Evolutionary conservation across 148 eudicot genomes (phyloP).

Genomic region (Fagopyrum esculentum): DNA sequence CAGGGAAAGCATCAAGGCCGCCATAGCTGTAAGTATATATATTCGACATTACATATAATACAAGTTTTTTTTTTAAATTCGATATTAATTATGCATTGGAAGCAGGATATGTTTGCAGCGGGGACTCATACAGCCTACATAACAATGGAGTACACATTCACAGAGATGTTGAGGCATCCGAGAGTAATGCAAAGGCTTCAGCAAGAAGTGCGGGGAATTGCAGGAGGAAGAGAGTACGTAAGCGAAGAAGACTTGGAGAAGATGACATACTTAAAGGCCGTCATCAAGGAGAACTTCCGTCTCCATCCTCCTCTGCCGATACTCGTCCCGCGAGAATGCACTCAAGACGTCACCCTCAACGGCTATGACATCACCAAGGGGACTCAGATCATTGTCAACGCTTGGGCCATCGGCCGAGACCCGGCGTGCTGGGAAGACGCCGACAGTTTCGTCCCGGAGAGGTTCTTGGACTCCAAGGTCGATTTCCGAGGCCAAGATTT

Average conservation of each 20-base stretch:
- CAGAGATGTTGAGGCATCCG: slow-evolving; percentile 20
- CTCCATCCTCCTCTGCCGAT: slow-evolving; percentile 24
- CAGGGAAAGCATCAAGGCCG: slow-evolving; percentile 14
- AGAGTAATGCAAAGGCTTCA: slow-evolving; percentile 17
- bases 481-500: neutral
- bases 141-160: slow-evolving; percentile 14
- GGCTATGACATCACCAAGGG: neutral
- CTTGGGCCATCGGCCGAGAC: neutral
- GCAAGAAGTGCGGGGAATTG: neutral
- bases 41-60: no score
- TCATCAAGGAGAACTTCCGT: slow-evolving; percentile 20
- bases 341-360: slow-evolving; percentile 16
- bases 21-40: neutral
- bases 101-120: slow-evolving; percentile 14
- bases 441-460: neutral
- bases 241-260: neutral
- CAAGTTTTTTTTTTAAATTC: no score
- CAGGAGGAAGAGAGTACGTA: neutral
- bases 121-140: slow-evolving; percentile 9
- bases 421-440: neutral
- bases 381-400: neutral
- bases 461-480: neutral
- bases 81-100: neutral
- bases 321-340: slow-evolving; percentile 1
- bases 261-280: slow-evolving; percentile 21